Evolutionary conservation across 805 yeast genomes (phyloP), one percentile per base, ranked within the genome.

Genomic region (Ogataea paradorogensis): DNA sequence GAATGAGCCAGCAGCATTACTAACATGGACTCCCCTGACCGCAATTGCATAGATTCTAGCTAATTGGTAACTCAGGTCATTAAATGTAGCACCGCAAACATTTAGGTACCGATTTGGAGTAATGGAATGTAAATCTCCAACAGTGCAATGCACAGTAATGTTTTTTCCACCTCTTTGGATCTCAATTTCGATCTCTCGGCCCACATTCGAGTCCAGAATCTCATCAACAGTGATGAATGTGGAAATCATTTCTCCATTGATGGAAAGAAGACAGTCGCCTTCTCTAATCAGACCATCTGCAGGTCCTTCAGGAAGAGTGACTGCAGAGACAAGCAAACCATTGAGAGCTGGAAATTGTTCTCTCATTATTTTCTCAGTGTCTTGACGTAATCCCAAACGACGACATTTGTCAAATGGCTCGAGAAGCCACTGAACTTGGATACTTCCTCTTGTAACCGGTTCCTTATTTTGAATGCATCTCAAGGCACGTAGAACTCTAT

Each of bases 321-420:
- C 73, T 41, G 84, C 87, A 1, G 95, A 95, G 2, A 89, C 95
- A 16, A 89, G 67, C 47, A 89, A 65, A 15, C 96, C 96, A 36
- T 84, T 86, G 28, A 79, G 72, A 29, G 73, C 74, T 5, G 96
- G 95, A 57, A 83, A 85, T 33, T 62, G 55, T 28, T 71, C 64
- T 55, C 97, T 78, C 29, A 90, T 84, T 40, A 59, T 62, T 25
- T 75, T 71, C 56, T 89, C 96, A 8, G 84, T 82, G 30, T 79
- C 91, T 2, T 76, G 66, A 2, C 88, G 78, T 35, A 90, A 70
- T 0, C 97, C 97, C 42, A 90, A 70, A 53, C 97, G 74, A 54
- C 85, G 76, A 67, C 97, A 90, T 61, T 86, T 95, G 53, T 90
- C 96, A 55, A 75, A 90, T 1, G 97, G 96, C 53, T 80, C 83